Evolutionary conservation across 768 basidiomycete genomes (phyloP).

Genomic region (Lentinula sp.): DNA sequence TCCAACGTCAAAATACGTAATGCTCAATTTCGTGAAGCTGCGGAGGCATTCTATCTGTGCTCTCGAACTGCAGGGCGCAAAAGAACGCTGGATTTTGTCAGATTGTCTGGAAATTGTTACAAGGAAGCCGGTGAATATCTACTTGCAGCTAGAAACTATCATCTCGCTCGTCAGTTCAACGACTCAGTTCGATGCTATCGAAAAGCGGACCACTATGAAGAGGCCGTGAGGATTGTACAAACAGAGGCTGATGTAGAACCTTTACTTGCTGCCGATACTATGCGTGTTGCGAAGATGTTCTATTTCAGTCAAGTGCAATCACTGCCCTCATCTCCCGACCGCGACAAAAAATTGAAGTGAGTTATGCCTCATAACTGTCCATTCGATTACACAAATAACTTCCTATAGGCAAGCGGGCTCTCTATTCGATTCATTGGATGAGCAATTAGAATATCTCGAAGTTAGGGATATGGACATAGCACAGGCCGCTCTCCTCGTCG

Average conservation of each 20-base stretch:
- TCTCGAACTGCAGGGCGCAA: conserved; percentile 24
- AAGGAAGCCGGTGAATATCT: conserved; percentile 29
- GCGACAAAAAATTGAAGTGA: conserved; percentile 20
- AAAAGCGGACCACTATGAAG: conserved; percentile 44
- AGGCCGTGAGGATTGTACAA: conserved; percentile 42
- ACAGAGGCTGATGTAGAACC: conserved; percentile 23
- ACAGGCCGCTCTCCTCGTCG: conserved; percentile 36
- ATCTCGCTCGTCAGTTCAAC: conserved; percentile 34
- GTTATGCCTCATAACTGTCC: conserved; percentile 3
- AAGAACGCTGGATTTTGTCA: conserved; percentile 29
- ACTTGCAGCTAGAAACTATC: conserved; percentile 40
- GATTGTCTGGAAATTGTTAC: conserved; percentile 41
- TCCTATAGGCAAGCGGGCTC: conserved; percentile 34
- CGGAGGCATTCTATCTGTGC: conserved; percentile 41
- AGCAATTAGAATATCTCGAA: conserved; percentile 51
- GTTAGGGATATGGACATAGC: conserved; percentile 45
- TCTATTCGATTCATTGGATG: conserved; percentile 46
- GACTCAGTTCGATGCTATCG: conserved; percentile 41
- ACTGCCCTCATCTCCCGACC: not conserved
- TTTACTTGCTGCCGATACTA: conserved; percentile 28
- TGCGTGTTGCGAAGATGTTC: conserved; percentile 36
- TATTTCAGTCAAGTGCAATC: conserved; percentile 29
- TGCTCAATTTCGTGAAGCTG: conserved; percentile 32
- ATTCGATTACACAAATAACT: not conserved
- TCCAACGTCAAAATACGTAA: conserved; percentile 12